Evolutionary conservation across 345 rosid species (phyloP), one percentile per base, ranked within the genome.

Genomic region (Euphorbia peplus): DNA sequence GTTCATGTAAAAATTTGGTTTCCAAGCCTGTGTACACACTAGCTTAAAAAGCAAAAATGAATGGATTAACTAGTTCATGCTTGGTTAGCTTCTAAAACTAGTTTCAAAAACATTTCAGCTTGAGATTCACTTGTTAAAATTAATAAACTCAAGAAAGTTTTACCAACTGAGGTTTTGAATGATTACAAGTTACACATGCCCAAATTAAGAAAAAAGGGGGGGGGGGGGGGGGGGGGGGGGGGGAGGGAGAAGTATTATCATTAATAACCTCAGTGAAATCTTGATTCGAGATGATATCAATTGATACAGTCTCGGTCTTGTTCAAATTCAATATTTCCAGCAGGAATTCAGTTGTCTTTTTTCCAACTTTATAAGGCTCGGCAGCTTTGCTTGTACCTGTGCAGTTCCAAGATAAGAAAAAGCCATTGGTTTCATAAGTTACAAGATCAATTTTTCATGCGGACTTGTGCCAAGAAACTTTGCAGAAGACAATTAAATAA

Each of bases 281-380:
- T 86, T 95, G 99, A 71, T 95, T 95, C 68, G 99, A 95, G 80
- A 95, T 85, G 66, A 83, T 89, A 83, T 95, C 99, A 63, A 95
- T 87, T 25, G 93, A 82, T 47, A 95, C 78, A 64, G 83, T 75
- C 85, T 95, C 99, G 3, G 90, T 88, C 90, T 92, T 92, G 87
- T 84, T 84, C 79, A 95, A 82, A 73, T 95, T 95, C 77, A 91
- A 84, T 81, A 92, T 88, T 69, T 92, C 96, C 71, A 95, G 79
- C 68, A 88, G 78, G 79, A 74, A 86, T 81, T 81, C 85, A 10
- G 97, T 84, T 76, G 83, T 81, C 78, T 72, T 86, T 77, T 90
- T 92, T 72, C 99, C 99, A 75, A 95, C 98, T 84, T 78, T 90
- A 77, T 95, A 95, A 16, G 90, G 87, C 64, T 84, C 87, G 39